phyloP scores from a whole-genome alignment of 1,284 basidiomycete genomes.

The Boletus austroedulis region DNA sequence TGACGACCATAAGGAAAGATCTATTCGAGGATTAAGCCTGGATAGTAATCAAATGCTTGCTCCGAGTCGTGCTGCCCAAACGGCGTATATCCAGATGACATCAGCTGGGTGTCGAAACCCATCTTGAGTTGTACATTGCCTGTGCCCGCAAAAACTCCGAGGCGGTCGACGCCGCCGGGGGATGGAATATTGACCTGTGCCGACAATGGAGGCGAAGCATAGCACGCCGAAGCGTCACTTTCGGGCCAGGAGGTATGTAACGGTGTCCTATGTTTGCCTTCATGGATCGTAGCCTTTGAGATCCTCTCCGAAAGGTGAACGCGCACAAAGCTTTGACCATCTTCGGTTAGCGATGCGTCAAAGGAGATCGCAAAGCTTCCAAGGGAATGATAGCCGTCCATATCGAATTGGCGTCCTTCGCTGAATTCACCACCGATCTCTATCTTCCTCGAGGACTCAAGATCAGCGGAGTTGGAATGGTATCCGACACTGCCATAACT shows the following conservation, averaged over 20 bases:
- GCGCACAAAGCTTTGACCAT: constrained; percentile 69
- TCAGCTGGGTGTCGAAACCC: constrained; percentile 24
- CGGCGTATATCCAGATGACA: constrained; percentile 25
- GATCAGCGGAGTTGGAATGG: constrained; percentile 51
- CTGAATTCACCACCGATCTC: constrained; percentile 30
- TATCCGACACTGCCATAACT: constrained; percentile 43
- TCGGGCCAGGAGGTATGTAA: constrained; percentile 32
- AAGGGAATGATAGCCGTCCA: constrained; percentile 48
- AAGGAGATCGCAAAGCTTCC: constrained; percentile 69
- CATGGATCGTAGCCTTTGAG: constrained; percentile 34
- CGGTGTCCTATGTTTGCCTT: constrained; percentile 30
- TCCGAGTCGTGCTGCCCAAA: constrained; percentile 34
- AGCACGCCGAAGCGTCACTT: constrained; percentile 21
- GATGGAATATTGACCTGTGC: constrained; percentile 20
- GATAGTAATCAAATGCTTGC: constrained; percentile 40
- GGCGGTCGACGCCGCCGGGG: constrained; percentile 23
- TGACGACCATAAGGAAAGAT: constrained; percentile 48
- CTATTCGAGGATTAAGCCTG: constrained; percentile 40
- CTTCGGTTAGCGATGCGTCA: constrained; percentile 57
- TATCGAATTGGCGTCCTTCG: constrained; percentile 51
- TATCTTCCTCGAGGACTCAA: constrained; percentile 31
- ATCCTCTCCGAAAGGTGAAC: constrained; percentile 57
- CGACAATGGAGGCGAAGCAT: constrained; percentile 35
- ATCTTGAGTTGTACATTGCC: constrained; percentile 20
- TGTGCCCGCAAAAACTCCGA: constrained; percentile 24